Percentiles rank a stretch among this genome's conserved stretches.
These are phyloP conservation scores for Ophiostoma sp. DNA, from an alignment of 2,329 filamentous ascomycete genomes.

Conservation along the genomic window DNA sequence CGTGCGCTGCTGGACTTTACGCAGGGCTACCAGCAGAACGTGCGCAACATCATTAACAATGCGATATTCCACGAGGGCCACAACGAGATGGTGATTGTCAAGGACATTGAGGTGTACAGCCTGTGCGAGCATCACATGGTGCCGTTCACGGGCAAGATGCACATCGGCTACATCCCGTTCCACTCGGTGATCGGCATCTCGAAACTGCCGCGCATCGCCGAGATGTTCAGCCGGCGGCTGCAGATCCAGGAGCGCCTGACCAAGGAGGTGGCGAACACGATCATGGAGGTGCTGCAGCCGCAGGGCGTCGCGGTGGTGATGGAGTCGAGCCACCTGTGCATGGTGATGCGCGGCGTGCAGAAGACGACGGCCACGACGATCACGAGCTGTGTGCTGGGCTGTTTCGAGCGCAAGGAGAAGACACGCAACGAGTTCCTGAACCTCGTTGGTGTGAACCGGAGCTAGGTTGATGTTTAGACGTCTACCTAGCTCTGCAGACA, in stretches of 20 bases:
- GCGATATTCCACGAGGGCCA: constrained; percentile 96
- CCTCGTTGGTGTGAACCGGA: constrained; percentile 58
- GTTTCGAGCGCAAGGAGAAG: constrained; percentile 87
- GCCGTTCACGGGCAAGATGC: constrained; percentile 97
- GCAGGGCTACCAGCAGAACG: constrained; percentile 92
- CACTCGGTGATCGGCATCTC: constrained; percentile 90
- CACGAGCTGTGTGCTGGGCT: constrained; percentile 95
- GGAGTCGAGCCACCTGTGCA: constrained; percentile 94
- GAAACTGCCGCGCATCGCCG: constrained; percentile 89
- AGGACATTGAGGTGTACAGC: constrained; percentile 92
- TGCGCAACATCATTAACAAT: constrained; percentile 83
- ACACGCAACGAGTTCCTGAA: constrained; percentile 94
- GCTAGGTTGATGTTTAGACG: not conserved
- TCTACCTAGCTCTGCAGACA: not conserved
- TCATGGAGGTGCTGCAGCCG: constrained; percentile 87
- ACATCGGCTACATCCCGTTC: constrained; percentile 95
- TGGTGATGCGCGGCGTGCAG: constrained; percentile 98
- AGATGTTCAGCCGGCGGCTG: constrained; percentile 89
- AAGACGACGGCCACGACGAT: constrained; percentile 84
- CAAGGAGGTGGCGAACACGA: constrained; percentile 89
- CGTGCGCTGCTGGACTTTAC: constrained; percentile 96
- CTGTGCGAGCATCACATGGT: constrained; percentile 97
- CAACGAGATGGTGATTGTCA: constrained; percentile 95
- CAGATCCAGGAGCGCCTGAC: constrained; percentile 96
- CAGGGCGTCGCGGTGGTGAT: constrained; percentile 96